Conservation (phyloP, 805 yeast genomes). For the Ogataea allantospora region DNA sequence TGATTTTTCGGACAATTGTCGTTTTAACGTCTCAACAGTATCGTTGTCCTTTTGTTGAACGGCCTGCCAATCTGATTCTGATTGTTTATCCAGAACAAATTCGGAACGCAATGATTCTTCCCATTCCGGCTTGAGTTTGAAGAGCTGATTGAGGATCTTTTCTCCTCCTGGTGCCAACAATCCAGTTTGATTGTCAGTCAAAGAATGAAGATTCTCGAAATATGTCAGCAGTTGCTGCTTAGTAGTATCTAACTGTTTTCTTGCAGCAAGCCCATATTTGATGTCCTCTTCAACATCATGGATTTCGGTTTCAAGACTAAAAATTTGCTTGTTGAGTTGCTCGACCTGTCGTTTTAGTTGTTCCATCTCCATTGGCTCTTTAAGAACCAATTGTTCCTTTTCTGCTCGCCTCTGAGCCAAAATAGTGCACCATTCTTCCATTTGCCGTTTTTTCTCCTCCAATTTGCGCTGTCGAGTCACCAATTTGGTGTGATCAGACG, state of each 20-base stretch:
- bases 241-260: constrained; percentile 27
- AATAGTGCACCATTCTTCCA: constrained; percentile 34
- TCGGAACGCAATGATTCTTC: constrained; percentile 30
- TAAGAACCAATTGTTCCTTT: constrained; percentile 12
- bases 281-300: constrained; percentile 35
- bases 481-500: constrained; percentile 34
- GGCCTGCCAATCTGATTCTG: constrained; percentile 41
- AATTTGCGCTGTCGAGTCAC: constrained; percentile 30
- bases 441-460: constrained; percentile 35
- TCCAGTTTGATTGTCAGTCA: constrained; percentile 32
- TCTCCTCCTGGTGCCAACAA: constrained; percentile 29
- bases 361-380: constrained; percentile 21
- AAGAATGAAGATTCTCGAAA: constrained; percentile 23
- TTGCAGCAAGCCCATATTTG: constrained; percentile 26
- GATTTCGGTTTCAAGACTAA: constrained; percentile 27
- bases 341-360: constrained; percentile 24
- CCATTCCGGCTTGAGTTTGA: constrained; percentile 32
- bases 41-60: constrained; percentile 37
- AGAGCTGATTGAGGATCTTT: constrained; percentile 21
- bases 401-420: constrained; percentile 26
- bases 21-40: constrained; percentile 28
- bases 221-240: constrained; percentile 25
- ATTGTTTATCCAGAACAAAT: constrained; percentile 32
- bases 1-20: constrained; percentile 20
- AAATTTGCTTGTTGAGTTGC: constrained; percentile 29